Evolutionary conservation across 495 filamentous ascomycete species (phyloP).

Genomic region (Talaromyces thailandensis): DNA sequence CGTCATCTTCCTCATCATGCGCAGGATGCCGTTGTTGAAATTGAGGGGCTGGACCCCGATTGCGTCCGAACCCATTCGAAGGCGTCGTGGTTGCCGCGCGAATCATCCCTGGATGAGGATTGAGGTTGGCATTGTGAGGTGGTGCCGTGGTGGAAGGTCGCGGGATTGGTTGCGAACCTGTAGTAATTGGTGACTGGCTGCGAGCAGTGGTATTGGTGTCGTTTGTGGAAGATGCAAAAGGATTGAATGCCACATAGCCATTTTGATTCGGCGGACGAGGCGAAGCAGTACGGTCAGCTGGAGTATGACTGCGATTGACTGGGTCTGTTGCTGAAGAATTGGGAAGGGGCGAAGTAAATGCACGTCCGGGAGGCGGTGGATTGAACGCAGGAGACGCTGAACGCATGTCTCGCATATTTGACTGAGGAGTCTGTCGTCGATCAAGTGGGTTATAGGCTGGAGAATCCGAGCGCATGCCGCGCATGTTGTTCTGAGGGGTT

Average conservation of each 20-base stretch:
- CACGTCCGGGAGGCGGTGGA: slow-evolving; percentile 12
- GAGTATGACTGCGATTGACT: slow-evolving; percentile 1
- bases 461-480: neutral
- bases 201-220: slow-evolving; percentile 1
- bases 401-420: neutral
- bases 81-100: slow-evolving; percentile 5
- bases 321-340: slow-evolving; percentile 5
- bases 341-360: slow-evolving; percentile 9
- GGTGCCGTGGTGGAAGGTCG: slow-evolving; percentile 3
- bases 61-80: slow-evolving; percentile 2
- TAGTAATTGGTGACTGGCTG: neutral
- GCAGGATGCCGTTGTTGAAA: neutral
- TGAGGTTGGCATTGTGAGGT: neutral
- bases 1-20: slow-evolving; percentile 1
- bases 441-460: neutral
- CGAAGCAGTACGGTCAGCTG: neutral
- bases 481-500: neutral
- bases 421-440: neutral
- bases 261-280: slow-evolving; percentile 7
- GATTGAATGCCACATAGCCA: slow-evolving; percentile 24
- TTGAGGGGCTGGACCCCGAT: neutral
- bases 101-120: neutral
- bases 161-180: neutral
- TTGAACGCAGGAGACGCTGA: slow-evolving; percentile 7
- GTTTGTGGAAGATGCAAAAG: neutral